Evolutionary conservation across 805 yeast species (phyloP).

Genomic region (Monosporozyma yasuniensis): DNA sequence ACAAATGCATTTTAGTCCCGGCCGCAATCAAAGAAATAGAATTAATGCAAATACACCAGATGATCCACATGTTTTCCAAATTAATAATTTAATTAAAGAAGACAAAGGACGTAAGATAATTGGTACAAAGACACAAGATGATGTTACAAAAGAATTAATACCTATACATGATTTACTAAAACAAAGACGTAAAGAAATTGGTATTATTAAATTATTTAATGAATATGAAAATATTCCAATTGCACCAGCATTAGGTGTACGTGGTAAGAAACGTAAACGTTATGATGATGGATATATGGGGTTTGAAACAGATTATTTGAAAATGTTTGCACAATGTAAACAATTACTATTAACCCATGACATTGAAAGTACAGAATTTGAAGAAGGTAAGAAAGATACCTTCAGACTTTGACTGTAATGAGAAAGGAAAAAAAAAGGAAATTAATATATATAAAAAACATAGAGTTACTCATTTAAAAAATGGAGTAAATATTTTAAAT

Average conservation of each 20-base stretch:
- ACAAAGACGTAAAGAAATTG: constrained; percentile 24
- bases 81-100: not conserved
- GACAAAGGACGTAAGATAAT: not conserved
- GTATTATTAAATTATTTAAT: constrained; percentile 26
- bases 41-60: not conserved
- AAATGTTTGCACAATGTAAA: constrained; percentile 20
- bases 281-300: constrained; percentile 27
- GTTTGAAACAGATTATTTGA: constrained; percentile 28
- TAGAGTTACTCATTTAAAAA: no score
- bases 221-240: constrained; percentile 30
- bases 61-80: not conserved
- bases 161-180: constrained; percentile 16
- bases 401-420: not conserved
- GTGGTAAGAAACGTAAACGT: constrained; percentile 30
- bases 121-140: constrained; percentile 17
- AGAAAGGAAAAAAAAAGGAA: not conserved
- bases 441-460: not conserved
- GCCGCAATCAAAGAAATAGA: not conserved
- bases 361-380: not conserved
- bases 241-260: constrained; percentile 30
- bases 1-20: not conserved
- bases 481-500: no score
- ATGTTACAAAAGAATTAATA: constrained; percentile 16
- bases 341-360: constrained; percentile 9
- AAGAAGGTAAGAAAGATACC: not conserved